phyloP scores from a whole-genome alignment of 208 protist genomes.

The Trypanosoma grayi region DNA sequence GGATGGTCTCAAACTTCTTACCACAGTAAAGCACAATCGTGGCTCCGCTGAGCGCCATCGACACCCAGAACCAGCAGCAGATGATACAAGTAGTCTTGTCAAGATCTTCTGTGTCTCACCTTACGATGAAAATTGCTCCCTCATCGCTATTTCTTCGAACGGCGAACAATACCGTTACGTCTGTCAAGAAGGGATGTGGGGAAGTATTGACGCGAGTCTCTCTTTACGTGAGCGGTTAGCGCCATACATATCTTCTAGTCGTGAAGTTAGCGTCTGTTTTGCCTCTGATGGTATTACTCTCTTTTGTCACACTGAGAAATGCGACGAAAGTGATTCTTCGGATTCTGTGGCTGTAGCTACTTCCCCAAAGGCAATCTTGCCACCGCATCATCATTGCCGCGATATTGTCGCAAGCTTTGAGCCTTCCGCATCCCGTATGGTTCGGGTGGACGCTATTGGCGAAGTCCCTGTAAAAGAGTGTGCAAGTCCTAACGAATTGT shows the following conservation, averaged over 20 bases:
- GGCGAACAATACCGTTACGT: conserved; percentile 86
- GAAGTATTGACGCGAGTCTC: conserved; percentile 35
- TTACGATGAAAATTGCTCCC: conserved; percentile 62
- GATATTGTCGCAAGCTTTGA: conserved; percentile 72
- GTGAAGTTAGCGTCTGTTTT: conserved; percentile 71
- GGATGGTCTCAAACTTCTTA: conserved; percentile 42
- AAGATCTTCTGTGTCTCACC: conserved; percentile 70
- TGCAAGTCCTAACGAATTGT: conserved; percentile 62
- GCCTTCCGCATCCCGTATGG: conserved; percentile 41
- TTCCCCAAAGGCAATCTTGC: conserved; percentile 52
- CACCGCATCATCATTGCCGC: conserved; percentile 59
- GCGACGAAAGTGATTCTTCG: conserved; percentile 30
- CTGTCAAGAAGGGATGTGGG: conserved; percentile 45
- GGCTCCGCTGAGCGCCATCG: conserved; percentile 16
- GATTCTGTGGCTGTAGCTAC: conserved; percentile 61
- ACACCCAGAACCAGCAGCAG: neutral
- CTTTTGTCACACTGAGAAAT: conserved; percentile 26
- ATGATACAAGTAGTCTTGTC: conserved; percentile 27
- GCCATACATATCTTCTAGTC: conserved; percentile 37
- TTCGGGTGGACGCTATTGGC: conserved; percentile 79
- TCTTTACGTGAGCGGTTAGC: conserved; percentile 51
- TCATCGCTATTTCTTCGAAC: conserved; percentile 63
- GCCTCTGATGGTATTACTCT: conserved; percentile 50
- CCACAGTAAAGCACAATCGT: conserved; percentile 40
- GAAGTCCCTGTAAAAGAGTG: conserved; percentile 29